Evolutionary conservation across 1,139 yeast species (phyloP).

Genomic region (Suhomyces maxii): DNA sequence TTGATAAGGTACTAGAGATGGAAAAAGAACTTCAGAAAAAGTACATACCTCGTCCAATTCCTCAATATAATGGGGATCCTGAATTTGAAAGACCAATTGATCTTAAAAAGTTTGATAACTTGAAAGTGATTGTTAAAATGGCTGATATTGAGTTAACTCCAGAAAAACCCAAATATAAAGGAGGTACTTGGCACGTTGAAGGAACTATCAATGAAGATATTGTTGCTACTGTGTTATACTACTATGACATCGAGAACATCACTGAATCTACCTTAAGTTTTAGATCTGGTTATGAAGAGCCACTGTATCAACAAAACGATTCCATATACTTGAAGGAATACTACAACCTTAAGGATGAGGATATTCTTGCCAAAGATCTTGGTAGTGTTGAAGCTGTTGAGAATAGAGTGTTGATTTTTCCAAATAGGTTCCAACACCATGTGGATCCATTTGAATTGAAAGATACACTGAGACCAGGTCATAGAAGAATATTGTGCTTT

Average conservation of each 20-base stretch:
- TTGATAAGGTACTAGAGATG: no score
- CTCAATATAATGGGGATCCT: no score
- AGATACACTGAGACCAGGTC: slow-evolving; percentile 38
- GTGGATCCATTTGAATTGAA: slow-evolving; percentile 39
- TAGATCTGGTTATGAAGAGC: slow-evolving; percentile 33
- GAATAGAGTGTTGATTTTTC: slow-evolving; percentile 37
- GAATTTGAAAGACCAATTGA: slow-evolving; percentile 14
- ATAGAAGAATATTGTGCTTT: slow-evolving; percentile 42
- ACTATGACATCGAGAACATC: slow-evolving; percentile 44
- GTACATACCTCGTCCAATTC: no score
- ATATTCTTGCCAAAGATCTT: slow-evolving; percentile 4
- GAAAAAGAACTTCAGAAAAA: no score
- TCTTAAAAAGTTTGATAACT: slow-evolving; percentile 18
- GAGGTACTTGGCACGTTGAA: slow-evolving; percentile 51
- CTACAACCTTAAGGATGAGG: slow-evolving; percentile 9
- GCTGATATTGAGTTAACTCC: slow-evolving; percentile 47
- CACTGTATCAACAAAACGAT: slow-evolving; percentile 40
- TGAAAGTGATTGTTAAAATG: slow-evolving; percentile 42
- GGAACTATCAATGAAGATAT: slow-evolving; percentile 46
- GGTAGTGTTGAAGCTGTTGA: slow-evolving; percentile 30
- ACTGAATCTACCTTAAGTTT: slow-evolving; percentile 36
- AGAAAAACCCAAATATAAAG: slow-evolving; percentile 37
- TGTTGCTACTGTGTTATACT: slow-evolving; percentile 43
- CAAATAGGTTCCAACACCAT: slow-evolving; percentile 41
- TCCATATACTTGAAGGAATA: slow-evolving; percentile 20